Conservation (phyloP, 768 basidiomycete species). For the Exsudoporus frostii region DNA sequence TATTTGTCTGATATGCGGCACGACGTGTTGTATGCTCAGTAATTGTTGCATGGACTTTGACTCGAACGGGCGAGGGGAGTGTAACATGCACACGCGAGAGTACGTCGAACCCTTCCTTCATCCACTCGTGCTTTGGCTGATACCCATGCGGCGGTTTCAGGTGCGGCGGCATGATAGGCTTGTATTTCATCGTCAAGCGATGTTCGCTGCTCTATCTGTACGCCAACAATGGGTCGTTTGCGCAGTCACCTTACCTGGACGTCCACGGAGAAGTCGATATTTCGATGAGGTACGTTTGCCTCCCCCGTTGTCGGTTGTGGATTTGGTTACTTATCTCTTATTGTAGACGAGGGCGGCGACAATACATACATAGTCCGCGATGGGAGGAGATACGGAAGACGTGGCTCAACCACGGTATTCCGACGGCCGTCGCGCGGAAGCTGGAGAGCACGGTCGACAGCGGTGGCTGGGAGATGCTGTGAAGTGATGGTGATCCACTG, state of each 20-base stretch:
- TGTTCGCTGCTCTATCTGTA: slow-evolving; percentile 89
- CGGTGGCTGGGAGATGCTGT: slow-evolving; percentile 93
- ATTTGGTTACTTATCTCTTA: not conserved
- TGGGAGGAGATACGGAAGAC: slow-evolving; percentile 90
- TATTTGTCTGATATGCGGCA: slow-evolving; percentile 88
- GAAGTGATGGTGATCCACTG: not conserved
- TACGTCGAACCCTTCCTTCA: slow-evolving; percentile 42
- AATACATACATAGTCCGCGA: slow-evolving; percentile 78
- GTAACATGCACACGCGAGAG: slow-evolving; percentile 94
- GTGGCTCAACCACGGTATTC: slow-evolving; percentile 89
- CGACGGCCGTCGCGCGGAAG: slow-evolving; percentile 85
- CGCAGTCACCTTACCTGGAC: slow-evolving; percentile 87
- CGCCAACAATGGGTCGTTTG: slow-evolving; percentile 85
- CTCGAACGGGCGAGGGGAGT: slow-evolving; percentile 70
- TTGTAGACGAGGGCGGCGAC: slow-evolving; percentile 78
- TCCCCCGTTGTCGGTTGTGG: not conserved
- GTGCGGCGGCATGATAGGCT: slow-evolving; percentile 84
- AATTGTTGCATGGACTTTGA: slow-evolving; percentile 81
- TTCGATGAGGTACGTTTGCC: slow-evolving; percentile 70
- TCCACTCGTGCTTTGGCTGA: not conserved
- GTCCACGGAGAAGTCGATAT: slow-evolving; percentile 91
- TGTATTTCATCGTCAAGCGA: slow-evolving; percentile 90
- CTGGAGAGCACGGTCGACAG: slow-evolving; percentile 83
- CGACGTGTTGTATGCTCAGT: slow-evolving; percentile 84
- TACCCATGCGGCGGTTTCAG: slow-evolving; percentile 36